Conservation (phyloP, 768 basidiomycete species). For the Suillus discolor region DNA sequence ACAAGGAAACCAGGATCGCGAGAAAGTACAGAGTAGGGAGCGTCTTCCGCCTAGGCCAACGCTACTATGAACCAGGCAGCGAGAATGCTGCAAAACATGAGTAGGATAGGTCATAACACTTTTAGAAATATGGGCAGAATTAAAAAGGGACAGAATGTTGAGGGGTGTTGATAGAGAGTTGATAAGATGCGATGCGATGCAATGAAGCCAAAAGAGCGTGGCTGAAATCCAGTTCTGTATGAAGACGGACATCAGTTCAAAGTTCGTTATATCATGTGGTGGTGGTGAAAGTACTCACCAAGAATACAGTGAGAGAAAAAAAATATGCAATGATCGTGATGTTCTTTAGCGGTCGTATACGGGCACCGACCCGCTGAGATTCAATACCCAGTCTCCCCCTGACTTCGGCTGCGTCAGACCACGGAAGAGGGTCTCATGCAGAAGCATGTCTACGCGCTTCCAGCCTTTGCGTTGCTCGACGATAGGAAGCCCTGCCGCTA, state of each 20-base stretch:
- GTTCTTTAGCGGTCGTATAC: background rate
- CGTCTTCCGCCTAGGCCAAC: background rate
- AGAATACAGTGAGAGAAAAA: background rate
- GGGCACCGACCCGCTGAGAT: slow-evolving; percentile 23
- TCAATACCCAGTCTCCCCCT: slow-evolving; percentile 39
- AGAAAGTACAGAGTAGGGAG: background rate
- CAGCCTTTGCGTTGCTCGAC: slow-evolving; percentile 50
- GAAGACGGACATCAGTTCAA: background rate
- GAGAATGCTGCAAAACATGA: background rate
- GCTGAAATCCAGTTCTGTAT: background rate
- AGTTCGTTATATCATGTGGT: background rate
- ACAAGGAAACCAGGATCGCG: background rate
- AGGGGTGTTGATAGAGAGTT: background rate
- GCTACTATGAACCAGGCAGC: background rate
- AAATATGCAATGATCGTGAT: slow-evolving; percentile 6
- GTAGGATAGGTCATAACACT: background rate
- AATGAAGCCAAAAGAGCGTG: slow-evolving; percentile 1
- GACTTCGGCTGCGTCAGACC: slow-evolving; percentile 45
- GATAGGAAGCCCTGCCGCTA: slow-evolving; percentile 42
- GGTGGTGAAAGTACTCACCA: background rate
- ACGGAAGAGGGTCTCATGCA: slow-evolving; percentile 54
- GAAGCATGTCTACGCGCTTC: slow-evolving; percentile 57
- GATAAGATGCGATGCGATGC: slow-evolving; percentile 1
- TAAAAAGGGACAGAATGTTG: background rate
- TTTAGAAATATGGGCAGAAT: background rate